Base-by-base conservation (phyloP, 345 rosid genomes). In the Capsella bursapastoris region DNA sequence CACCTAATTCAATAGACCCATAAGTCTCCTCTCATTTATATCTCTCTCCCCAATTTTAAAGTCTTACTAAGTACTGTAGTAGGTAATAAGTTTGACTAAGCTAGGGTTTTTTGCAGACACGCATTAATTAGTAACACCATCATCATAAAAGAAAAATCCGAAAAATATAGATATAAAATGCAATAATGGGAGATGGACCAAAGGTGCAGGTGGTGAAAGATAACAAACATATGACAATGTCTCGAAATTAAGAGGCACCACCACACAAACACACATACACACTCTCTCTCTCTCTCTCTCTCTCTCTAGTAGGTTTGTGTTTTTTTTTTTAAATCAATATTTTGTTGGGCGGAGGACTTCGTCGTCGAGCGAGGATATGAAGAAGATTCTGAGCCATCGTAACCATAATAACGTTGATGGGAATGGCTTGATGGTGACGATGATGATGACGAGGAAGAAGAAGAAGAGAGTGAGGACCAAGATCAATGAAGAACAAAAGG, bases 401-500 rank as follows among this genome's bases (percentile, higher is more conserved):
- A 67, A 28, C 4, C 65, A 58, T 13, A 74, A 58, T 13, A 74
- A 50, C 6, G 13, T 53, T 35, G 31, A 60, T 55, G 67, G 27
- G 7, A 66, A 40, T 35, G 58, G 25, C 25, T 56, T 55, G 65
- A 57, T 57, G 58, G 29, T 34, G 71, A 64, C 44, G 77, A 44
- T 4, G 4, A 43, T 9, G 77, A 43, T 4, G 11, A 43, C 9
- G 40, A 67, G 50, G 60, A 77, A 64, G 76, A 83, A 76, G 64
- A 86, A 74, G 61, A 90, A 84, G 83, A 85, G 93, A 62, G 74
- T 82, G 44, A 83, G 93, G 75, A 88, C 93, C 4, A 90, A 85
- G 84, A 88, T 90, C 74, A 85, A 76, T 7, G 80, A 81, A 69
- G 87, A 83, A 18, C 93, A 90, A 44, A 90, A 84, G 57, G 84